phyloP scores from a whole-genome alignment of 2,329 filamentous ascomycete species.

The Aureobasidium sp. region DNA sequence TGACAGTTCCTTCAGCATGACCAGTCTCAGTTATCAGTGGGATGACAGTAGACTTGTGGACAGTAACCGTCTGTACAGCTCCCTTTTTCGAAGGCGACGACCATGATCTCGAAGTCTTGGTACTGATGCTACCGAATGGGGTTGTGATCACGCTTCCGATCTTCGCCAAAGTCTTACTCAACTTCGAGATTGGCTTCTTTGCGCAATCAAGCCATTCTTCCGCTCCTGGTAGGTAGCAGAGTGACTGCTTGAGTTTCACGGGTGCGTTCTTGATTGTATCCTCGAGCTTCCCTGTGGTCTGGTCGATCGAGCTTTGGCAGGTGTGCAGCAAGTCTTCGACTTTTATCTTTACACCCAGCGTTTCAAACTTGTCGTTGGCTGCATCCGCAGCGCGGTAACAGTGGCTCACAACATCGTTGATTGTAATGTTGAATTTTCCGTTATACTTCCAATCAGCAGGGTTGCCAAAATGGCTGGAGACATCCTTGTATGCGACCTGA shows the following conservation, averaged over 20 bases:
- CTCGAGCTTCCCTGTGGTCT: neutral
- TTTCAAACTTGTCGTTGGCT: neutral
- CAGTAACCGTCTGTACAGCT: neutral
- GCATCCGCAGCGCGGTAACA: neutral
- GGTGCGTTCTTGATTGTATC: neutral
- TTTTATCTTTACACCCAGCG: neutral
- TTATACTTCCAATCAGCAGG: neutral
- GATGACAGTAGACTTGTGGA: neutral
- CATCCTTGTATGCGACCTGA: neutral
- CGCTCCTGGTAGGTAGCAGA: neutral
- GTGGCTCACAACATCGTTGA: neutral
- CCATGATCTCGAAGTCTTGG: neutral
- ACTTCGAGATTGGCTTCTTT: neutral
- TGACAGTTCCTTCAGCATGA: neutral
- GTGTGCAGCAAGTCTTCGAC: neutral
- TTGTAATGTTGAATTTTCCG: conserved; percentile 1
- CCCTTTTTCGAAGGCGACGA: neutral
- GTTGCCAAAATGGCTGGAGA: neutral
- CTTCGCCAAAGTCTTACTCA: neutral
- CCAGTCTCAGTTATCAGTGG: neutral
- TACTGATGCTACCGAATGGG: neutral
- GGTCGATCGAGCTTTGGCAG: neutral
- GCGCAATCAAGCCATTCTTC: neutral
- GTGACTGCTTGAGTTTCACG: neutral
- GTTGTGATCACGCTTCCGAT: neutral